Evolutionary conservation across 768 basidiomycete genomes (phyloP).

Genomic region (Rhodotorula diobovata): DNA sequence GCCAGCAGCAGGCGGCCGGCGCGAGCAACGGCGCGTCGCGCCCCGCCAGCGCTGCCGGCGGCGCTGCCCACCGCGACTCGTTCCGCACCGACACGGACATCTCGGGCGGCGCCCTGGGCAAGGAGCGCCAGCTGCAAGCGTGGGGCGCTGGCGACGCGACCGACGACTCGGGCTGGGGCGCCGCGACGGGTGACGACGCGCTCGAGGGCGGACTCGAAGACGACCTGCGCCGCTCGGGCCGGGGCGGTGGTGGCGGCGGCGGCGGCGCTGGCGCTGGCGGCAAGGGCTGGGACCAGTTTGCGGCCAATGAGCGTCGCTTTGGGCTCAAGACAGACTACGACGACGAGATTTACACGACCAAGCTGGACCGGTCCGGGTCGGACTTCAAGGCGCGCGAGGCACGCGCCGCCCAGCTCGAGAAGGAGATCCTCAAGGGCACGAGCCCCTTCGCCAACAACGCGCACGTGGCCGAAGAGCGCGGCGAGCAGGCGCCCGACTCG

Average conservation of each 20-base stretch:
- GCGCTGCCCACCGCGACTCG: constrained; percentile 6
- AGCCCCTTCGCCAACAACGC: constrained; percentile 58
- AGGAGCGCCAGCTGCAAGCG: constrained; percentile 33
- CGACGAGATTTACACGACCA: constrained; percentile 92
- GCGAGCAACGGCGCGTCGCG: neutral
- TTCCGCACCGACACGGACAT: constrained; percentile 47
- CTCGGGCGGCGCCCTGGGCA: constrained; percentile 34
- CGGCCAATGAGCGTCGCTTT: constrained; percentile 84
- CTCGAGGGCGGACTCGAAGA: constrained; percentile 14
- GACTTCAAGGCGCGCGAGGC: constrained; percentile 86
- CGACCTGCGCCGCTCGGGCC: neutral
- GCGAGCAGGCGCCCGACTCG: constrained; percentile 60
- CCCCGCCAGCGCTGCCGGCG: neutral
- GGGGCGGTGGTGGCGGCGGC: neutral
- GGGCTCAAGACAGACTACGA: constrained; percentile 87
- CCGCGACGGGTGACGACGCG: neutral
- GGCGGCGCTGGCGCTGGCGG: constrained; percentile 18
- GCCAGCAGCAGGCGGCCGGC: too few relatives aligned
- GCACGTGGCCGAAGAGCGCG: constrained; percentile 85
- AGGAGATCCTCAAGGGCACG: constrained; percentile 67
- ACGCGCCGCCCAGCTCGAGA: constrained; percentile 79
- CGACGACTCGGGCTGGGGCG: constrained; percentile 6
- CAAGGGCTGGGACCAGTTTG: constrained; percentile 80
- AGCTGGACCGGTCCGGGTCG: constrained; percentile 72
- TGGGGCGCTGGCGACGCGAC: constrained; percentile 11